Evolutionary conservation across 495 filamentous ascomycete genomes (phyloP).

Genomic region (Staphylotrichum tortipilum): DNA sequence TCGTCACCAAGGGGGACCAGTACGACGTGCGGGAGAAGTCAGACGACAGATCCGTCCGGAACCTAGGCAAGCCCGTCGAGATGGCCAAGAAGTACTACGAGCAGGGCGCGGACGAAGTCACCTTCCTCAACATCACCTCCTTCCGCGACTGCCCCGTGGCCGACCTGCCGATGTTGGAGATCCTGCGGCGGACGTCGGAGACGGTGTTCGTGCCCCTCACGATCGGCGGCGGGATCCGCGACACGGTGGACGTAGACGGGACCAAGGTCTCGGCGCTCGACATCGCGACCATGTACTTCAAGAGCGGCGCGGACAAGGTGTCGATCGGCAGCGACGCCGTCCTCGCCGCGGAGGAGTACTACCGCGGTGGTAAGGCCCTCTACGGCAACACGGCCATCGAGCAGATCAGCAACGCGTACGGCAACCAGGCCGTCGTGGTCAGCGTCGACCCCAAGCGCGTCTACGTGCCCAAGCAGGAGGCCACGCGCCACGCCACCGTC

Average conservation of each 20-base stretch:
- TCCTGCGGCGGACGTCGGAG: constrained; percentile 73
- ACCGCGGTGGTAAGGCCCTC: constrained; percentile 54
- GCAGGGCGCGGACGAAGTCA: constrained; percentile 92
- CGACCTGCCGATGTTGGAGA: constrained; percentile 93
- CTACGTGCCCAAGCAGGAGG: constrained; percentile 63
- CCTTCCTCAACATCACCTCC: constrained; percentile 95
- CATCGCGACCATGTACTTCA: constrained; percentile 95
- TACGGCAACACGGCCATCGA: constrained; percentile 85
- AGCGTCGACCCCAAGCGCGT: constrained; percentile 89
- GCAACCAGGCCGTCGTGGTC: constrained; percentile 93
- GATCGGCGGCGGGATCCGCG: constrained; percentile 88
- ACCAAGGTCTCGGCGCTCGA: constrained; percentile 77
- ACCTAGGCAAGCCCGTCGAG: constrained; percentile 92
- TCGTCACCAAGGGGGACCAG: constrained; percentile 97
- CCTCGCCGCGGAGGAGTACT: constrained; percentile 82
- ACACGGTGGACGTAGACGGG: constrained; percentile 85
- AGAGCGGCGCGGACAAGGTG: constrained; percentile 96
- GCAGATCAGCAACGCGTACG: constrained; percentile 86
- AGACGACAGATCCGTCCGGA: constrained; percentile 68
- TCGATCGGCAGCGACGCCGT: constrained; percentile 96
- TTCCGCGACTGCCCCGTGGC: constrained; percentile 89
- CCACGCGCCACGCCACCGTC: constrained; percentile 72
- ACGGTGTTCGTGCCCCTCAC: constrained; percentile 97
- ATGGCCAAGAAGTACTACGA: constrained; percentile 92
- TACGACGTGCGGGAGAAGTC: constrained; percentile 98